Evolutionary conservation across 2,329 filamentous ascomycete species (phyloP).

Genomic region (Ramichloridium luteum): DNA sequence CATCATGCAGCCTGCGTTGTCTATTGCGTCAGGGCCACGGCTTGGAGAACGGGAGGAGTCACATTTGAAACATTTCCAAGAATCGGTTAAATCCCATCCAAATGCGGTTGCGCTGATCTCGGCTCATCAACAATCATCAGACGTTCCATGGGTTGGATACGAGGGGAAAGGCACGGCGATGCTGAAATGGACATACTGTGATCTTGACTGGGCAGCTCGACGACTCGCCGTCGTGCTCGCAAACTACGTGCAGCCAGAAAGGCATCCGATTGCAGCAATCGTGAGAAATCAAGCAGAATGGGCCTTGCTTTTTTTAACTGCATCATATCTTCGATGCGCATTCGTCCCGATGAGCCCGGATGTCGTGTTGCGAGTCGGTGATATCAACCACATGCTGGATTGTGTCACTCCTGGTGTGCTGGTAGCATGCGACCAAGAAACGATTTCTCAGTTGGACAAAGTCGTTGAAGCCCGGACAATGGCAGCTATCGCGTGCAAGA

Average conservation of each 20-base stretch:
- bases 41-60: slow-evolving; percentile 17
- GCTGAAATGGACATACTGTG: slow-evolving; percentile 22
- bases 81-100: slow-evolving; percentile 18
- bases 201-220: slow-evolving; percentile 22
- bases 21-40: slow-evolving; percentile 18
- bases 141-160: slow-evolving; percentile 22
- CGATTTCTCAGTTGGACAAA: slow-evolving; percentile 19
- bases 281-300: slow-evolving; percentile 25
- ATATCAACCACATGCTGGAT: slow-evolving; percentile 23
- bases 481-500: slow-evolving; percentile 15
- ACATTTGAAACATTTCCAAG: slow-evolving; percentile 23
- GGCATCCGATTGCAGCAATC: slow-evolving; percentile 20
- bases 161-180: slow-evolving; percentile 16
- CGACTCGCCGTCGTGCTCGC: slow-evolving; percentile 21
- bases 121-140: slow-evolving; percentile 18
- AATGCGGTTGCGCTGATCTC: slow-evolving; percentile 22
- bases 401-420: slow-evolving; percentile 20
- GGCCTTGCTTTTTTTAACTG: slow-evolving; percentile 23
- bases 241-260: slow-evolving; percentile 20
- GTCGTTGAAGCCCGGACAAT: slow-evolving; percentile 16
- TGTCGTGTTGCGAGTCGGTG: slow-evolving; percentile 18
- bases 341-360: slow-evolving; percentile 24
- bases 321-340: slow-evolving; percentile 23
- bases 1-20: slow-evolving; percentile 14
- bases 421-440: slow-evolving; percentile 16